These are phyloP conservation scores for Rubia balearica DNA, from an alignment of 305 asterid species.

Conservation along the genomic window DNA sequence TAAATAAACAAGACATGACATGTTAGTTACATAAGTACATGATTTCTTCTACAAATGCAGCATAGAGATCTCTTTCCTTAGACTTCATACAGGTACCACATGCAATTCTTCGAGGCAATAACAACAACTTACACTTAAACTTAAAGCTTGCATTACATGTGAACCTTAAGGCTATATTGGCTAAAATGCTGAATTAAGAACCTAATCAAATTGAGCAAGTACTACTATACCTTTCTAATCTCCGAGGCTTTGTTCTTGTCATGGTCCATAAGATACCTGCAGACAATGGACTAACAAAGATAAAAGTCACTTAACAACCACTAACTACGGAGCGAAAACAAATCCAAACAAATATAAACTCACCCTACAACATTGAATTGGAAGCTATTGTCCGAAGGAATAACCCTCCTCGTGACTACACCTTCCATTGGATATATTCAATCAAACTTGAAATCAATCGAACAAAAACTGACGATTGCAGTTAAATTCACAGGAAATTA, in stretches of 20 bases:
- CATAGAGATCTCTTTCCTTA: not conserved
- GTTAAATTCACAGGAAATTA: not conserved
- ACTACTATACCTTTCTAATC: no score
- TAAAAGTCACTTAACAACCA: no score
- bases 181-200: not conserved
- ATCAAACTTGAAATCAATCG: slow-evolving; percentile 31
- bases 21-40: not conserved
- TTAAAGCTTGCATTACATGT: not conserved
- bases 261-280: no score
- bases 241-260: no score
- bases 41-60: not conserved
- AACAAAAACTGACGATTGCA: not conserved
- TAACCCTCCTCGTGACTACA: slow-evolving; percentile 65
- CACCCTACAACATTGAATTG: slow-evolving; percentile 76
- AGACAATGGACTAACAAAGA: no score
- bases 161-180: not conserved
- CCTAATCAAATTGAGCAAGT: not conserved
- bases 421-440: slow-evolving; percentile 48
- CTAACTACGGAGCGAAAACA: no score
- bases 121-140: not conserved
- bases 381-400: slow-evolving; percentile 93
- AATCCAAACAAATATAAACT: no score
- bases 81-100: not conserved
- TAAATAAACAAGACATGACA: not conserved
- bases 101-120: not conserved